phyloP scores from a whole-genome alignment of 441 rosid species.

The Theobroma grandiflorum region DNA sequence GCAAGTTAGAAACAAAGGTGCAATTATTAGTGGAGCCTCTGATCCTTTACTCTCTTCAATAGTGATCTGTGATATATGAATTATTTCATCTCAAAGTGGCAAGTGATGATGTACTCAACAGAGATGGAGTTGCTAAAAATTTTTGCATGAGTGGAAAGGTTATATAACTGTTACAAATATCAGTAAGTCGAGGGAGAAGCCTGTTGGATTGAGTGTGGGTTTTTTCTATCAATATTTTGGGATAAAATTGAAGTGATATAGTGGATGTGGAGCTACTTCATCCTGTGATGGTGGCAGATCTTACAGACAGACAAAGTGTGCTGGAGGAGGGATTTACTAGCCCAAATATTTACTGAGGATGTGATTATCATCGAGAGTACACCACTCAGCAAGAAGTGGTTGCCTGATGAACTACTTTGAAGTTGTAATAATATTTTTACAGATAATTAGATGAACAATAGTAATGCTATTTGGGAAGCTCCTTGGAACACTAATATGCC shows the following conservation, averaged over 20 bases:
- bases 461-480: neutral
- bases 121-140: neutral
- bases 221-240: neutral
- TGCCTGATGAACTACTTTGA: neutral
- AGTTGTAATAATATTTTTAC: neutral
- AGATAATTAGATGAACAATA: neutral
- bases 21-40: conserved; percentile 55
- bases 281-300: neutral
- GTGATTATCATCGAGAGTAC: neutral
- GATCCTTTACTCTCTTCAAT: conserved; percentile 56
- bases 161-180: neutral
- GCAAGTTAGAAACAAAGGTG: conserved; percentile 47
- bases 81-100: neutral
- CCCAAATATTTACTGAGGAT: neutral
- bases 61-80: conserved; percentile 45
- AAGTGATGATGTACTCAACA: neutral
- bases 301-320: neutral
- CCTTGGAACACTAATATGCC: neutral
- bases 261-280: neutral
- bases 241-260: neutral
- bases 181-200: neutral
- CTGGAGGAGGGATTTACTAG: neutral
- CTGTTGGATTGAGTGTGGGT: neutral
- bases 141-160: neutral
- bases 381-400: neutral